Evolutionary conservation across 2,329 filamentous ascomycete genomes (phyloP), one percentile per base, ranked within the genome.

Genomic region (Aspergillus tubingensis): DNA sequence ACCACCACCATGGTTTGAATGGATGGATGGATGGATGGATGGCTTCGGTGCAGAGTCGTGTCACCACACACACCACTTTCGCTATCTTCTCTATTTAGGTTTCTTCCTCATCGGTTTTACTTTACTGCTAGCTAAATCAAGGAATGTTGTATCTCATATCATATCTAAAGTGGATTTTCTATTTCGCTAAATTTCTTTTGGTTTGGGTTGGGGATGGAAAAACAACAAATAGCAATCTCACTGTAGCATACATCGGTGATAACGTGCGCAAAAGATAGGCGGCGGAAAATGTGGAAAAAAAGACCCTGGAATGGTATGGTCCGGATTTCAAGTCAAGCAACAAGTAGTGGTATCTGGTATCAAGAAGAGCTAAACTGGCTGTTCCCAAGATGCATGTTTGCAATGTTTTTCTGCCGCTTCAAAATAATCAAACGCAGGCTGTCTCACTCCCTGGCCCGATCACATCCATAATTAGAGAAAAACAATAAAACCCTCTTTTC

Each of bases 301-400:
- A 30, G 27, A 15, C 21, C 50, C 32, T 15, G n/a, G n/a, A 11
- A 10, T 32, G 30, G 10, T 32, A 32, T 39, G 30, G 17, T 13
- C 32, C 50, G 30, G 32, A 13, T 27, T 27, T 27, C 19, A 38
- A 39, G 11, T 36, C 32, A 36, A 11, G 32, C 30, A 36, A 36
- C 32, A 52, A 53, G 38, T 53, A 30, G 53, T 55, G 53, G 53
- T 55, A 55, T 55, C 53, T 55, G 53, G 53, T 55, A 43, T 54
- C 17, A 55, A 47, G 43, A 47, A 30, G 43, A 55, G 27, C 53
- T 44, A 55, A 27, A 55, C 41, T 30, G 53, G 53, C 53, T 55
- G 43, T 55, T 55, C 43, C 53, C 41, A 55, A 36, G 43, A 55
- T 32, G 39, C 53, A 47, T 32, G 15, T 55, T 38, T 21, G 30